Conservation (phyloP, 768 basidiomycete genomes). For the Leccinum longicurvipes region DNA sequence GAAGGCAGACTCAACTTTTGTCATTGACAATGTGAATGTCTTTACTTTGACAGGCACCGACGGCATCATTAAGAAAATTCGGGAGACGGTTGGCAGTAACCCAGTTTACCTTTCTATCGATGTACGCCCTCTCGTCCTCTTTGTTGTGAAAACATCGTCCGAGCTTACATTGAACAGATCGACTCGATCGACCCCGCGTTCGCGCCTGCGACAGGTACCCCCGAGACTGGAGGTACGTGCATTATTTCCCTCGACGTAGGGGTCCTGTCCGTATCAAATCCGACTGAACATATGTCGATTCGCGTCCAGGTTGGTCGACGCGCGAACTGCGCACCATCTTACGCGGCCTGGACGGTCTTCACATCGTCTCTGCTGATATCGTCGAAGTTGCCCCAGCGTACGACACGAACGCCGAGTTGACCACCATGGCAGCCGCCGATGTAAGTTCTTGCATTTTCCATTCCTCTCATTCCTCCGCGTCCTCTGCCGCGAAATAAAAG, state of each 20-base stretch:
- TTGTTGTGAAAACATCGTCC: neutral
- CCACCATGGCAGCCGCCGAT: conserved; percentile 62
- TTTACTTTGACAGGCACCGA: conserved; percentile 47
- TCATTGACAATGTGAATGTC: neutral
- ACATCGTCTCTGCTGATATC: conserved; percentile 78
- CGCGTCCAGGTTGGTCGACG: conserved; percentile 57
- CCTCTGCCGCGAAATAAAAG: no score
- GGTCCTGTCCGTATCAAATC: neutral
- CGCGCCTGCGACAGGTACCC: conserved; percentile 82
- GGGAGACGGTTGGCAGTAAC: conserved; percentile 65
- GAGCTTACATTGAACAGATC: conserved; percentile 40
- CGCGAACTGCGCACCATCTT: conserved; percentile 77
- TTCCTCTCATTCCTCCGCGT: neutral
- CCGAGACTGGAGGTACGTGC: conserved; percentile 65
- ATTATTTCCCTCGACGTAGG: neutral
- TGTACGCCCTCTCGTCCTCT: conserved; percentile 35
- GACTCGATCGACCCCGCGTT: conserved; percentile 80
- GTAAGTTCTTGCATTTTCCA: conserved; percentile 30
- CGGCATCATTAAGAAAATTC: conserved; percentile 79
- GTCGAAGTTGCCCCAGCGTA: conserved; percentile 86
- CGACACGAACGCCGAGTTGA: conserved; percentile 63
- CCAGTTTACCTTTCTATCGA: conserved; percentile 82
- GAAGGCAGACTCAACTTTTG: neutral
- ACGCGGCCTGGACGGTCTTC: conserved; percentile 69
- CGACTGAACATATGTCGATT: neutral